Evolutionary conservation across 164 flowering plant species (phyloP).

Genomic region (Protea cynaroides): DNA sequence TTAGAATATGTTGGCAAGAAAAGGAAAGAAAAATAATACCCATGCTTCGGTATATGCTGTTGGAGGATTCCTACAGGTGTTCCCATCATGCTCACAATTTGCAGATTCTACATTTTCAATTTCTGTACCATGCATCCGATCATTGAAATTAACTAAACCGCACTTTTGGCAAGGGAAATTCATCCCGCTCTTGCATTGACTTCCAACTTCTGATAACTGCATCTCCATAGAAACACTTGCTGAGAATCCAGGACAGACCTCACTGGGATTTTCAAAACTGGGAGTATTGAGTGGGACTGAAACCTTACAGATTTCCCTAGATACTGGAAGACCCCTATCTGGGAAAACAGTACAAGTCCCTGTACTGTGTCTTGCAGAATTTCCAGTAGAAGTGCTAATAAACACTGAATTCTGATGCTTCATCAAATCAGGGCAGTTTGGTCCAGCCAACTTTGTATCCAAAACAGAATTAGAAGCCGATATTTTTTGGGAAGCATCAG

Average conservation of each 20-base stretch:
- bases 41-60: conserved; percentile 21
- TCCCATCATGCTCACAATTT: conserved; percentile 15
- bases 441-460: conserved; percentile 15
- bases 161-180: conserved; percentile 11
- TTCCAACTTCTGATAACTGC: conserved; percentile 24
- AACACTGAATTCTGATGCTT: conserved; percentile 17
- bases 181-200: conserved; percentile 6
- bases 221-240: conserved; percentile 20
- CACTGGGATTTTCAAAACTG: conserved; percentile 15
- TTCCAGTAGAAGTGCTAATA: conserved; percentile 1
- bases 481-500: conserved; percentile 7
- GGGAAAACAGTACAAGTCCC: conserved; percentile 9
- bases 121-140: conserved; percentile 5
- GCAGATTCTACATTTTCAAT: conserved; percentile 12
- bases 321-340: not conserved
- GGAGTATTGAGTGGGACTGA: conserved; percentile 8
- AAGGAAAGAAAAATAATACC: conserved; percentile 17
- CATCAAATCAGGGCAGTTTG: conserved; percentile 2
- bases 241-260: conserved; percentile 12
- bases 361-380: conserved; percentile 3
- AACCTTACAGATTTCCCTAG: conserved; percentile 14
- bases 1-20: too few species aligned
- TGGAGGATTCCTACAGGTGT: conserved; percentile 7
- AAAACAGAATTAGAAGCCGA: conserved; percentile 9
- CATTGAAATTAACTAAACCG: conserved; percentile 7